Base-by-base conservation (phyloP, 164 flowering plant genomes). In the Santalum album region DNA sequence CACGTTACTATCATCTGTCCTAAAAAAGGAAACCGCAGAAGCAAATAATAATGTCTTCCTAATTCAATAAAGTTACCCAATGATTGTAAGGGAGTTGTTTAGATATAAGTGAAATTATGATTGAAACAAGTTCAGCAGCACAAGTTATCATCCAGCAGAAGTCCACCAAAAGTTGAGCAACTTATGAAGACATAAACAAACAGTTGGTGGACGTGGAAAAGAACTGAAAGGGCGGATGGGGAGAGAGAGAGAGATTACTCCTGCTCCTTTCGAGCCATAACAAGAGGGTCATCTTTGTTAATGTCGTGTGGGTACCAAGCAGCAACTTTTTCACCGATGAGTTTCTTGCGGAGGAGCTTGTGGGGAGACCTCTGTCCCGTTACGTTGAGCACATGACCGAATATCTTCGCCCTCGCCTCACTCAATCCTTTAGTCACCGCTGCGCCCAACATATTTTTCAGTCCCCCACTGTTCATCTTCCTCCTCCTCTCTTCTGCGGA, bases 361-460 rank as follows among this genome's bases (percentile, higher is more conserved):
- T 86, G 90, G 6, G 92, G 51, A 17, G 96, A 82, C 63, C 79
- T 73, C 72, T 80, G 73, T 1, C 91, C 98, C 0, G 88, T 80
- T 15, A 90, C 90, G 68, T 91, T 91, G 15, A 91, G 72, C 11
- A 87, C 72, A 51, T 86, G 96, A 0, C 96, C 98, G 21, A 91
- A 91, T 61, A 91, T 91, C 62, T 65, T 68, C 0, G 92, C 92
- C 69, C 95, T 70, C 0, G 88, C 96, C 68, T 87, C 90, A 6
- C 75, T 61, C 27, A 38, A 12, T 38, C 42, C 42, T 15, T 38
- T 11, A 15, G 42, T 38, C 15, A 14, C 42, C 42, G 42, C 42
- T 3, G 42, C 17, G 16, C 15, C 42, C 17, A 38, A 38, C 14
- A 38, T 9, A 10, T 15, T 15, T 38, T 38, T 38, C 42, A 38